Evolutionary conservation across 1,284 basidiomycete genomes (phyloP), one percentile per base, ranked within the genome.

Genomic region (Papiliotrema terrestris): DNA sequence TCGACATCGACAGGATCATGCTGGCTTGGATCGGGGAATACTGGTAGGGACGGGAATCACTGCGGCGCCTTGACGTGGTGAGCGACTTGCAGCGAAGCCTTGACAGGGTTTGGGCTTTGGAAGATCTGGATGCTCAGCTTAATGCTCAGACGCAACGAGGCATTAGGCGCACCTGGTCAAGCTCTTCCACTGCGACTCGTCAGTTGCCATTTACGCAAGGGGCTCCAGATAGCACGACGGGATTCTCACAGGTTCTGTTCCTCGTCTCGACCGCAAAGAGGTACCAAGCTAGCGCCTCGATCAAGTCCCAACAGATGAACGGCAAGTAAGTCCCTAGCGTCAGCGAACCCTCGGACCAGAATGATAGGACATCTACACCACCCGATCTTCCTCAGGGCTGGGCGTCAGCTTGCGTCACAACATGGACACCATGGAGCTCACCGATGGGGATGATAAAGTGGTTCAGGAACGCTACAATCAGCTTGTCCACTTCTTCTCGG

Each of bases 211-310:
- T 4, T 17, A 22, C 32, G 15, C 20, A 44, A 19, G 2, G 4
- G n/a, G 8, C n/a, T 25, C 8, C 13, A 5, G 9, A 29, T 2
- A 20, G 8, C 9, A 25, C 8, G 38, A 38, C 42, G n/a, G 25
- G 39, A 4, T 23, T 57, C 63, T 57, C 26, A 66, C 62, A 47
- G 2, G 60, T 60, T 8, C 58, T 23, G 17, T 56, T 56, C 32
- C 58, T 60, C 14, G 64, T 66, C 44, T 66, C 64, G 1, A 66
- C 62, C 0, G 64, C 64, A 35, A 66, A 38, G n/a, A 63, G 38
- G 37, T 60, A 63, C 62, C 62, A 66, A 22, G 58, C 55, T 5
- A 45, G 41, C 3, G 57, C 56, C 42, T 63, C 60, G 23, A 61
- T 32, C n/a, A 61, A 15, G 22, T 58, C 62, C 60, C 62, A 63